These are phyloP conservation scores for Yarrowia yakushimensis DNA, from an alignment of 805 yeast species.

Conservation along the genomic window DNA sequence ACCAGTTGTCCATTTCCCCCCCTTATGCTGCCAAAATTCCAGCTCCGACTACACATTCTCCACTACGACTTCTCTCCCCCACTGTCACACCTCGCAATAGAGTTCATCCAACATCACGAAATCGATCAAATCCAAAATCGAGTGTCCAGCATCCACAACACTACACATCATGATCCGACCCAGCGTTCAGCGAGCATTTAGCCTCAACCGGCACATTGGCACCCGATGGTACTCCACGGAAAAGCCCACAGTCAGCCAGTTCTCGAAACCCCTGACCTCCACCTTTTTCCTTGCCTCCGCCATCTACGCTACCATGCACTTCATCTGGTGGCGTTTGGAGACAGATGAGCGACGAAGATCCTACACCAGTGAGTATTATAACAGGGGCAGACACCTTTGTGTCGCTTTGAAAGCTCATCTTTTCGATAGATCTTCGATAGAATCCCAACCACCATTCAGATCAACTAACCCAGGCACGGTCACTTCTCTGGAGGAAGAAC, in stretches of 20 bases:
- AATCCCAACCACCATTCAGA: too few species aligned
- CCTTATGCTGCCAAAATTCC: too few species aligned
- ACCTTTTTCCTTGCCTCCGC: conserved; percentile 23
- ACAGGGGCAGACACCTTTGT: background rate
- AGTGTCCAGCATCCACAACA: background rate
- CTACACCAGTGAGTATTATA: background rate
- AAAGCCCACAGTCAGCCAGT: background rate
- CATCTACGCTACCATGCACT: conserved; percentile 3
- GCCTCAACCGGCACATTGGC: background rate
- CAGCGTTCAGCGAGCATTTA: background rate
- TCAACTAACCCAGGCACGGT: conserved; percentile 3
- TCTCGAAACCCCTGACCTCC: conserved; percentile 5
- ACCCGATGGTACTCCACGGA: background rate
- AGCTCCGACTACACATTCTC: too few species aligned
- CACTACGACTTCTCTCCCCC: too few species aligned
- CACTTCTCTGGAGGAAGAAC: background rate
- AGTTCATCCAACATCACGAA: conserved; percentile 9
- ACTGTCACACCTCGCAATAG: background rate
- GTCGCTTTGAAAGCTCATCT: background rate
- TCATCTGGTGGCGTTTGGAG: conserved; percentile 15
- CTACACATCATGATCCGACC: conserved; percentile 14
- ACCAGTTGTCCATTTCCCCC: too few species aligned
- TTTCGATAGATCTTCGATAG: too few species aligned
- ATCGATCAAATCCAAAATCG: background rate
- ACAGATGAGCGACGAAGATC: conserved; percentile 18